Evolutionary conservation across 371 early-diverging fungal genomes (phyloP), one percentile per base, ranked within the genome.

Genomic region (Catenaria anguillulae): DNA sequence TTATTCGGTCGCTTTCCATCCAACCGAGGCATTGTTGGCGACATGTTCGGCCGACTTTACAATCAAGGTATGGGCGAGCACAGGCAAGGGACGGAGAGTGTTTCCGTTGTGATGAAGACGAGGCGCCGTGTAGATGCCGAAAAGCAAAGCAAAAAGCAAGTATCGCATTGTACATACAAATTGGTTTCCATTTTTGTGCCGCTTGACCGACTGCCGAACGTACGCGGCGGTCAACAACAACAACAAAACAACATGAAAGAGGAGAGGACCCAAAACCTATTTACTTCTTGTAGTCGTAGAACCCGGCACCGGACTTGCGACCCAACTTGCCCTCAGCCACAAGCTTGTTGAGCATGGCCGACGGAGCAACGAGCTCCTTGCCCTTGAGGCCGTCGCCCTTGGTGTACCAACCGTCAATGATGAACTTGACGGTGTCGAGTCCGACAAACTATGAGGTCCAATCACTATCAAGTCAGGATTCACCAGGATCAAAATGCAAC

Each of bases 351-450:
- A 95, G 72, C 35, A 78, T 68, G 66, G 73, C 67, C 67, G 81
- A 78, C 17, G 92, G 82, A 6, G 70, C 76, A 34, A 88, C 84
- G 59, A 90, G 70, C 64, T 79, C 77, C 63, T 88, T 84, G 55
- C 91, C 83, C 62, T 78, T 73, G 34, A 85, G 70, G 26, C 80
- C 83, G 43, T 73, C 65, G 61, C 87, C 86, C 56, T 77, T 80
- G 73, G 83, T 79, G 73, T 80, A 71, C 90, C 89, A 90, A 56
- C 93, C 95, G 64, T 93, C 92, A 37, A 81, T 79, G 71, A 97
- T 93, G 71, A 87, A 92, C 76, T 93, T 89, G 71, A 85, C 79
- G 35, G 95, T 94, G 78, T 97, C 97, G 63, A 97, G 77, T 35
- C 97, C 97, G 50, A 97, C 89, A 72, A 91, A 93, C 85, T 87